Conservation (phyloP, 2,329 filamentous ascomycete species). For the Teratosphaeria gauchensis region DNA sequence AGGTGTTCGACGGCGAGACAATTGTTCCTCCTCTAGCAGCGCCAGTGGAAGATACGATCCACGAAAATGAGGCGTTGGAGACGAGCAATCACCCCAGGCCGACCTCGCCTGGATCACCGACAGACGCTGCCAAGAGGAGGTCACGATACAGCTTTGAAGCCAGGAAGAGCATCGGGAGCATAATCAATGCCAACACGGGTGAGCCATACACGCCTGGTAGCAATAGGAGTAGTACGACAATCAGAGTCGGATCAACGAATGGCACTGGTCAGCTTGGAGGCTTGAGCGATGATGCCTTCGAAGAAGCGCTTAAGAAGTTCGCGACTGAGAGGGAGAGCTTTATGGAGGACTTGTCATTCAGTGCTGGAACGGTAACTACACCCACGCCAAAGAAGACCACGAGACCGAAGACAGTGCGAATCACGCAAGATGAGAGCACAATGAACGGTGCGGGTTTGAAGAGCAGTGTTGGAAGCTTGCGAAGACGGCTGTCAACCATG, state of each 20-base stretch:
- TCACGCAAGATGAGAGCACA: slow-evolving; percentile 58
- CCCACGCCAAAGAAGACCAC: slow-evolving; percentile 41
- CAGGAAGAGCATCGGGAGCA: slow-evolving; percentile 43
- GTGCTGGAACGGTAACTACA: slow-evolving; percentile 60
- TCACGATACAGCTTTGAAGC: slow-evolving; percentile 39
- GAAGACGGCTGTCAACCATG: slow-evolving; percentile 92
- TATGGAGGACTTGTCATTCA: slow-evolving; percentile 82
- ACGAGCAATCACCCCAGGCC: slow-evolving; percentile 43
- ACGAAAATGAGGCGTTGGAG: slow-evolving; percentile 50
- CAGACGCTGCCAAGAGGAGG: slow-evolving; percentile 26
- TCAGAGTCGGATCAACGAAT: slow-evolving; percentile 32
- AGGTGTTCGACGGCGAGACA: slow-evolving; percentile 39
- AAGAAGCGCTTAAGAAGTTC: slow-evolving; percentile 86
- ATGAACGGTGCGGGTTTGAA: slow-evolving; percentile 36
- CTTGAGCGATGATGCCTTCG: slow-evolving; percentile 76
- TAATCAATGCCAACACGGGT: slow-evolving; percentile 28
- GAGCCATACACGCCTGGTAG: slow-evolving; percentile 43
- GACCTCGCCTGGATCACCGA: slow-evolving; percentile 34
- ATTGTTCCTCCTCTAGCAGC: slow-evolving; percentile 8
- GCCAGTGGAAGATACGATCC: slow-evolving; percentile 47
- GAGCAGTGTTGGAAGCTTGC: slow-evolving; percentile 70
- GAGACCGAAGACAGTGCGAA: slow-evolving; percentile 70
- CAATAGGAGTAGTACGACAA: slow-evolving; percentile 56
- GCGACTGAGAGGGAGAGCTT: slow-evolving; percentile 92
- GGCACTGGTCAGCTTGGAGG: slow-evolving; percentile 26